Evolutionary conservation across 805 yeast genomes (phyloP).

Genomic region (Brettanomyces bruxellensis): DNA sequence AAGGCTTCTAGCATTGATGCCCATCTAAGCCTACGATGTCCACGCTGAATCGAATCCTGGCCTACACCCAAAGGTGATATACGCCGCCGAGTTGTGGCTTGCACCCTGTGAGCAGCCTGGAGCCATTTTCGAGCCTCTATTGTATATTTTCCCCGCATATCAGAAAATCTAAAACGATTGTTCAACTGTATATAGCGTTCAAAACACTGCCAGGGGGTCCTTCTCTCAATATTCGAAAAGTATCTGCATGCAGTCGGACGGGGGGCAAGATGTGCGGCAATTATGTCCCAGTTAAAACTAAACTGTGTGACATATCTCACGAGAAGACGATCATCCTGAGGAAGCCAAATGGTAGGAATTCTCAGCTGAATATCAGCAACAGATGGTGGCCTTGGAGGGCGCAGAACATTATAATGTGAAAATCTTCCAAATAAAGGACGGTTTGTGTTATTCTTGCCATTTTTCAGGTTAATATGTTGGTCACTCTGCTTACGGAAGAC

Average conservation of each 20-base stretch:
- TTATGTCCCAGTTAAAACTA: slow-evolving; percentile 88
- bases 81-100: slow-evolving; percentile 78
- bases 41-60: slow-evolving; percentile 84
- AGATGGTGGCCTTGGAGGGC: slow-evolving; percentile 90
- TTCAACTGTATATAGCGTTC: slow-evolving; percentile 91
- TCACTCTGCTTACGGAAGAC: slow-evolving; percentile 41
- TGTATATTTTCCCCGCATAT: slow-evolving; percentile 82
- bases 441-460: slow-evolving; percentile 11
- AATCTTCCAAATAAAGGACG: slow-evolving; percentile 51
- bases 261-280: slow-evolving; percentile 69
- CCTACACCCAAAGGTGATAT: slow-evolving; percentile 93
- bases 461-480: slow-evolving; percentile 28
- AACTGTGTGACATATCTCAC: slow-evolving; percentile 78
- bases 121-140: slow-evolving; percentile 83
- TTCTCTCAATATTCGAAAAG: slow-evolving; percentile 80
- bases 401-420: slow-evolving; percentile 52
- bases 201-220: slow-evolving; percentile 99
- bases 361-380: slow-evolving; percentile 70
- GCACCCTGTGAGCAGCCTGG: slow-evolving; percentile 83
- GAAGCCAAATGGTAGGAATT: slow-evolving; percentile 93
- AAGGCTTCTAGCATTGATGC: slow-evolving; percentile 96
- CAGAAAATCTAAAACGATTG: slow-evolving; percentile 78
- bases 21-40: slow-evolving; percentile 87
- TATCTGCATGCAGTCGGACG: slow-evolving; percentile 54
- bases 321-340: slow-evolving; percentile 80